Conservation (phyloP, 306 rosid species). For the Begonia loranthoides region DNA sequence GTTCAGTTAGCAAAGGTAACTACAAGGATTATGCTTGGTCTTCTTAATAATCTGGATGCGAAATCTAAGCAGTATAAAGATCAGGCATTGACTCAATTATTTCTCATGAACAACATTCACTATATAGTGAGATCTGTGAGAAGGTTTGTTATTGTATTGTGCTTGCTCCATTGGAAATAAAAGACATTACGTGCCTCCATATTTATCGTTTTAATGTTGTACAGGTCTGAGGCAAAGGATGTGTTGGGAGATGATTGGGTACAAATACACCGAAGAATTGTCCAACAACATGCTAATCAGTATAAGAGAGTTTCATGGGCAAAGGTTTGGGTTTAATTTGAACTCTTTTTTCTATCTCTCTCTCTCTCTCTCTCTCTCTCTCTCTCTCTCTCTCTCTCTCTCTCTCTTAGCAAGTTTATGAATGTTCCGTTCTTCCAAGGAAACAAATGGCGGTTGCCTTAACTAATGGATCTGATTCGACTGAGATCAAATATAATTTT, state of each 20-base stretch:
- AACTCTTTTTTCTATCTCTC: background rate
- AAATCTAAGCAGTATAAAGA: slow-evolving; percentile 92
- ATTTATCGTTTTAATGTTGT: slow-evolving; percentile 3
- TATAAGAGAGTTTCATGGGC: slow-evolving; percentile 98
- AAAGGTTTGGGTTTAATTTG: slow-evolving; percentile 35
- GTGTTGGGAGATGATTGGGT: slow-evolving; percentile 99
- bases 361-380: background rate
- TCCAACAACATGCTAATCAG: slow-evolving; percentile 98
- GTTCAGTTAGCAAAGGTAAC: slow-evolving; percentile 59
- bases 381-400: background rate
- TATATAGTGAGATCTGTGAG: slow-evolving; percentile 94
- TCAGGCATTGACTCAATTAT: slow-evolving; percentile 74
- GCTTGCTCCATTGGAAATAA: no score
- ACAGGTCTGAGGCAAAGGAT: slow-evolving; percentile 94
- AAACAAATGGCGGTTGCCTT: no score
- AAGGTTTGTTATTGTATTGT: slow-evolving; percentile 31
- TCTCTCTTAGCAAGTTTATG: background rate
- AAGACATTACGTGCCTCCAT: no score
- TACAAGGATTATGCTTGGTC: slow-evolving; percentile 88
- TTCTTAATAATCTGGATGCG: slow-evolving; percentile 91
- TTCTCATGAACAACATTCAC: slow-evolving; percentile 98
- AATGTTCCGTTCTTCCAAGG: no score
- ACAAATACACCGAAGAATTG: slow-evolving; percentile 92
- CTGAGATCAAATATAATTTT: no score
- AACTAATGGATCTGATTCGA: no score